Base-by-base conservation (phyloP, 1,139 yeast species). In the Meyerozyma athensensis region DNA sequence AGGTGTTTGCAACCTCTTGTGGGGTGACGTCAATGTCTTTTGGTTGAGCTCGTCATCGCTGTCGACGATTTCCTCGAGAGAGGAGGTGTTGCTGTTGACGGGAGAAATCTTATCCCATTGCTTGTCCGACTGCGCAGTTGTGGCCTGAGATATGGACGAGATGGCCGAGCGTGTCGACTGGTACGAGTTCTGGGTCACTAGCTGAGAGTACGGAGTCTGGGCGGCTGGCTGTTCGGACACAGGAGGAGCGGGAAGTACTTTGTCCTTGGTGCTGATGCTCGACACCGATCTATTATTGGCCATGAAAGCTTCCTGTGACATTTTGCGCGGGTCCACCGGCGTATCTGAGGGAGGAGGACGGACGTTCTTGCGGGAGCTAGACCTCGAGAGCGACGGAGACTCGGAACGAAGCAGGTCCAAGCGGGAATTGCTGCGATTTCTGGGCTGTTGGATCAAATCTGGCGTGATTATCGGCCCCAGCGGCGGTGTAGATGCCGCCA, bases 31-130 rank as follows among this genome's bases (percentile, higher is more conserved):
- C 18, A 26, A 19, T 18, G 39, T 18, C n/a, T 32, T 30, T 18
- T 33, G 33, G 30, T 49, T 48, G 22, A 55, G 50, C 39, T 68
- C 71, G 35, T 64, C 72, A 40, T 68, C 73, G 22, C 68, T 58
- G 43, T 65, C 69, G 43, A 65, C 62, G 20, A 65, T 59, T 46
- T 69, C 75, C 47, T 68, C 74, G 39, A 69, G 68, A 7, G 67
- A 63, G 38, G 53, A 61, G 35, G 64, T 70, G 36, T 54, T 42
- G 12, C 45, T 49, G n/a, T 35, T 42, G 19, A 39, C 35, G 4
- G 42, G 32, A 16, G 32, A 28, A 10, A 28, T 17, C 3, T 20
- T 8, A 20, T 28, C 32, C 32, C 19, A 28, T 8, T n/a, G 19
- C 36, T 33, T 36, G 19, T 28, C 35, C 20, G 36, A 42, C 19